Base-by-base conservation (phyloP, 2,329 filamentous ascomycete genomes). In the Dactylellina leptospora region DNA sequence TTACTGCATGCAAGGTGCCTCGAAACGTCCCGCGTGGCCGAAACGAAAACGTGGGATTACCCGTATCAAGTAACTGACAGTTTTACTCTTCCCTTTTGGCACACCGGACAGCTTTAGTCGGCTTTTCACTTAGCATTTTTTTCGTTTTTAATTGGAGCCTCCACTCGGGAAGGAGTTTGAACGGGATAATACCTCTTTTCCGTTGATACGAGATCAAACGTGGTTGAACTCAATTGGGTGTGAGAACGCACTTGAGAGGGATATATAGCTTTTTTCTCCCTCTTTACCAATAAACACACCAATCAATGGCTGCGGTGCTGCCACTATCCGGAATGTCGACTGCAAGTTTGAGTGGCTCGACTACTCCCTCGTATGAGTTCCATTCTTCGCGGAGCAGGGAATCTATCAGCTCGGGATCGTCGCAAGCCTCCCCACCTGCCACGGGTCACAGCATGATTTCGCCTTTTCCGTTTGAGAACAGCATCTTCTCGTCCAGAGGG, bases 401-500 rank as follows among this genome's bases (percentile, higher is more conserved):
- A 25, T 72, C 68, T 59, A 59, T 72, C 56, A 72, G 68, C 59
- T 72, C 68, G 47, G 68, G 53, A 64, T 72, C 68, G 45, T 72
- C 68, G 40, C 68, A 72, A 64, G 58, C 58, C 28, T 72, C 68
- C 23, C 68, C 68, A 61, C 68, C 68, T 55, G 53, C 68, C 54
- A 72, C 68, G 53, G 68, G 68, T 48, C 68, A 72, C 53, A 72
- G 68, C 47, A 72, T 72, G 68, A 72, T 72, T 64, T 72, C 68
- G 36, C 68, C 68, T 50, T 72, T 72, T 23, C 68, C 68, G 16
- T 72, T 72, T 47, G 68, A 72, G 30, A 53, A 53, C 33, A 63
- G 68, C 68, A 54, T 72, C 38, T 72, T 72, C 50, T 72, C 68
- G 10, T 72, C 68, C 20, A 53, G 68, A 60, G 68, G 68, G 36